Percentiles rank a stretch among this genome's conserved stretches.
phyloP scores from a whole-genome alignment of 768 basidiomycete species.

The Coprinopsis strossmayeri region DNA sequence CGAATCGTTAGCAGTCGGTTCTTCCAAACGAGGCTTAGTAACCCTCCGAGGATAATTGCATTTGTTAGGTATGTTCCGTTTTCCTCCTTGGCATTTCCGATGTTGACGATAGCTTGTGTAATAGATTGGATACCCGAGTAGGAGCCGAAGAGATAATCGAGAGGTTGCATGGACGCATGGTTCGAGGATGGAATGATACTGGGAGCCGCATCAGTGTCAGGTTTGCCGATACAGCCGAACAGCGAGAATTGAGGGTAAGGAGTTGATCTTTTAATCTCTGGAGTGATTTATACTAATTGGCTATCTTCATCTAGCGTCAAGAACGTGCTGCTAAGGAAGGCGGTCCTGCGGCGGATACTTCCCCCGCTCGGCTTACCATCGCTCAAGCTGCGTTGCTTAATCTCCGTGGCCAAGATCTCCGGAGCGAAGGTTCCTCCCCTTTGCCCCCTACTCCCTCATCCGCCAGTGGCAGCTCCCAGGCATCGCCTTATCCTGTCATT shows the following conservation, averaged over 20 bases:
- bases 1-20: slow-evolving; percentile 70
- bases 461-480: neutral
- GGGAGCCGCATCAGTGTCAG: slow-evolving; percentile 75
- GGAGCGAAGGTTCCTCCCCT: slow-evolving; percentile 2
- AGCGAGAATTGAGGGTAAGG: slow-evolving; percentile 68
- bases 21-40: slow-evolving; percentile 73
- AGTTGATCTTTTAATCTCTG: too few species aligned
- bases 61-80: slow-evolving; percentile 58
- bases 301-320: slow-evolving; percentile 38
- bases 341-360: slow-evolving; percentile 31
- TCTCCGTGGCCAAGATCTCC: slow-evolving; percentile 59
- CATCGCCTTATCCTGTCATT: slow-evolving; percentile 3
- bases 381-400: slow-evolving; percentile 75
- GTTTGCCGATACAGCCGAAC: slow-evolving; percentile 74
- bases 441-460: slow-evolving; percentile 3
- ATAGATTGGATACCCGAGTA: slow-evolving; percentile 62
- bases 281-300: too few species aligned
- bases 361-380: slow-evolving; percentile 63
- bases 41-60: slow-evolving; percentile 73
- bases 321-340: slow-evolving; percentile 58
- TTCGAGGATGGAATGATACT: slow-evolving; percentile 71
- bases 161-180: slow-evolving; percentile 72
- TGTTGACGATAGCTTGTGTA: neutral
- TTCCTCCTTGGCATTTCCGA: slow-evolving; percentile 3
- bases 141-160: slow-evolving; percentile 78